Evolutionary conservation across 306 rosid genomes (phyloP), one percentile per base, ranked within the genome.

Genomic region (Prunus mongolica): DNA sequence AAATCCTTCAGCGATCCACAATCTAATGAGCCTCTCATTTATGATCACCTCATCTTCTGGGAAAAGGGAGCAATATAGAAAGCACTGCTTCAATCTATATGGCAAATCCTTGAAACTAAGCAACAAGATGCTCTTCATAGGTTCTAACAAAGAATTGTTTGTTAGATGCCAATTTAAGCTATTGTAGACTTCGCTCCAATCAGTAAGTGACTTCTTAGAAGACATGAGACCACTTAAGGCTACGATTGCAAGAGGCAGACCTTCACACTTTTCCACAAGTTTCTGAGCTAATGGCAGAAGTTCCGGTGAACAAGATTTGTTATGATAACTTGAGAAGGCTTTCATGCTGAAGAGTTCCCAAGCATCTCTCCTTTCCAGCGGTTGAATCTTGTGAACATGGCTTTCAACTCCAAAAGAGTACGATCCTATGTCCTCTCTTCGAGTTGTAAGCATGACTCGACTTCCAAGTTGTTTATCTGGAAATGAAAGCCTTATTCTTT

Each of bases 81-180:
- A 69, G 24, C 74, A 82, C 8, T 52, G 32, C 19, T 82, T 82
- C 61, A 78, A 27, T 3, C 22, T 7, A 65, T 61, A 73, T 19
- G 82, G 47, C 77, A 78, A 54, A 45, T 82, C 80, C 9, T 52
- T 76, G 27, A 76, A 76, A 55, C 81, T 80, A 13, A 80, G 72
- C 60, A 50, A 27, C 50, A 81, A 64, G 38, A 81, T 56, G 52
- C 62, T 76, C 51, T 71, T 69, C 65, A 71, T 54, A 14, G n/a
- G 44, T 25, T 75, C 51, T 12, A 62, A 38, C 38, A 32, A 60
- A 3, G 65, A 52, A 41, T 80, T 46, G 44, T 61, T 69, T 10
- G 44, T 68, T 32, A 80, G 67, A 50, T 80, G 72, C 67, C 66
- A 69, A 32, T 50, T 68, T 30, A 74, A 69, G 60, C 34, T 80